phyloP scores from a whole-genome alignment of 2,329 filamentous ascomycete species.

The Aureobasidium subglaciale region DNA sequence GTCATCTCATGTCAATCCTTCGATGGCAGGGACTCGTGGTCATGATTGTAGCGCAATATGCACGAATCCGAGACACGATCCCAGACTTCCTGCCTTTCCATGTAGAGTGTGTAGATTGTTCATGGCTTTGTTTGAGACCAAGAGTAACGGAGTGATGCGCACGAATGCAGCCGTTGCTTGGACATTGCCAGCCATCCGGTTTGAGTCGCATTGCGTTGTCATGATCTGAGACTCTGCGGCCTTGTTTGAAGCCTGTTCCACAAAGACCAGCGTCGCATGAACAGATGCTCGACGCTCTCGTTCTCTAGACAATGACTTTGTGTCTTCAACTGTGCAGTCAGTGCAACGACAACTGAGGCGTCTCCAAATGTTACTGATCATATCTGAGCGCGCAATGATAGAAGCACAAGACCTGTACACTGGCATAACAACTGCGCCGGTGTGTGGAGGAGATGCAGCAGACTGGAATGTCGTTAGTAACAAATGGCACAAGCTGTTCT shows the following conservation, averaged over 20 bases:
- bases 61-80: background rate
- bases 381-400: too few relatives aligned
- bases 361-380: too few relatives aligned
- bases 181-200: background rate
- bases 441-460: too few relatives aligned
- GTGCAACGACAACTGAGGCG: too few relatives aligned
- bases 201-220: background rate
- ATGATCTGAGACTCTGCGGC: background rate
- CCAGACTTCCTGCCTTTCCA: background rate
- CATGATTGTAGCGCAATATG: background rate
- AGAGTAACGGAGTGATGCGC: background rate
- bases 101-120: background rate
- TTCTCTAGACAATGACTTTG: background rate
- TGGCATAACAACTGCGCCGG: background rate
- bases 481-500: background rate
- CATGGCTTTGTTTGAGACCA: background rate
- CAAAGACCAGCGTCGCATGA: background rate
- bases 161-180: background rate
- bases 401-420: too few relatives aligned
- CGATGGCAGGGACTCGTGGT: background rate
- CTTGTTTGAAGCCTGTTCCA: background rate
- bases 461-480: background rate
- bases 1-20: background rate
- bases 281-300: background rate
- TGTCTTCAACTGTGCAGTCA: too few relatives aligned